Evolutionary conservation across 2,329 filamentous ascomycete genomes (phyloP), one percentile per base, ranked within the genome.

Genomic region (Acrocalymma vagum): DNA sequence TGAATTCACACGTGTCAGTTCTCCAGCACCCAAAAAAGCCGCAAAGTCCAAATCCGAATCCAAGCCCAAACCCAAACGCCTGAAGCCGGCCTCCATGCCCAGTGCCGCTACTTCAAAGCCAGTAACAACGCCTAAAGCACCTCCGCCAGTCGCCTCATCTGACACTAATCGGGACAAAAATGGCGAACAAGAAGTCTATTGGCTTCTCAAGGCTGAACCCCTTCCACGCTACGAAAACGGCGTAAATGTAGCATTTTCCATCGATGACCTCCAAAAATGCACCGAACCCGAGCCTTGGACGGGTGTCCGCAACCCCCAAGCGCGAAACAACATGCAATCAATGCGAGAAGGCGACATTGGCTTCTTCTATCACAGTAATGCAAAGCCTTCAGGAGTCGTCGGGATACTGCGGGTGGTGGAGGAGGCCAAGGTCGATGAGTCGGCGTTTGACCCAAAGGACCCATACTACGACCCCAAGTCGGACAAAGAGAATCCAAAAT

Each of bases 361-460:
- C 17, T 97, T 99, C 74, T 97, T 99, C 74, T 97, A 97, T 66
- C 93, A 96, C 71, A 95, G 89, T 30, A 95, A 94, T 60, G 94
- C 89, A 72, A 95, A 95, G 66, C 82, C 86, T 16, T 91, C 92
- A 0, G 93, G 89, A 3, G 90, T 97, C 31, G 90, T 86, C 1
- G 92, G 92, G 2, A 82, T 86, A 13, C 92, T 96, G 87, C 88
- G 94, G 60, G 88, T 99, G 49, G 91, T 95, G 11, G 79, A 83
- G 51, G 92, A 96, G 64, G 87, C 90, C 53, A 86, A 86, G 2
- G 80, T 89, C 7, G 94, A 99, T 60, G 85, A 86, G 60, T 81
- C 84, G 16, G 88, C 88, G 3, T 88, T 88, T 45, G 83, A 94
- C 55, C 75, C 82, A 11, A 76, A 80, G 30, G 82, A 86, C 39